Conservation (phyloP, 139 green algal genomes). For the Tetratostichococcus sp. region DNA sequence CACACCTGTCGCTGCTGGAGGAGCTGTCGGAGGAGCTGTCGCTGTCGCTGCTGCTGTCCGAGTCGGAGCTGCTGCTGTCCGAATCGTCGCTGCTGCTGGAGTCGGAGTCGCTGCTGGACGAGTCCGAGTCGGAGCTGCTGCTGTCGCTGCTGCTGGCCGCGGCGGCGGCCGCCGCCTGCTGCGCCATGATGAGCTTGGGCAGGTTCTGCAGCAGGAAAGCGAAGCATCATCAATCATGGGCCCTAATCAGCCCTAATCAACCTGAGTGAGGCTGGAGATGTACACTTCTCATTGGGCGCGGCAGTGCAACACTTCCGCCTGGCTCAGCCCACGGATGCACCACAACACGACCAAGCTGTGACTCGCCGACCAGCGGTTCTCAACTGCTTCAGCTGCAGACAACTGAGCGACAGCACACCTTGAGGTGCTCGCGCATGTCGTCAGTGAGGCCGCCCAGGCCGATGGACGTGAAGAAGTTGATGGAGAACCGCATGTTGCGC, state of each 20-base stretch:
- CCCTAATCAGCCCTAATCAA: no score
- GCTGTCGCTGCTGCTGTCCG: conserved; percentile 6
- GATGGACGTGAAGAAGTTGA: conserved; percentile 99
- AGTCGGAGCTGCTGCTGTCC: neutral
- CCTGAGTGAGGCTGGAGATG: no score
- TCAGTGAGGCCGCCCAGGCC: conserved; percentile 96
- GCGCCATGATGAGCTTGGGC: conserved; percentile 30
- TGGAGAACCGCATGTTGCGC: conserved; percentile 95
- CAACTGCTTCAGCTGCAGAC: no score
- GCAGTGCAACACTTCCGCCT: no score
- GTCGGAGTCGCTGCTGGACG: conserved; percentile 6
- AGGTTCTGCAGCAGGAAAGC: conserved; percentile 8
- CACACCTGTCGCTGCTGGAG: conserved; percentile 4
- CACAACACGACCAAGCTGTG: no score
- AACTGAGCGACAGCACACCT: conserved; percentile 13
- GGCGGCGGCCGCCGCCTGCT: conserved; percentile 21
- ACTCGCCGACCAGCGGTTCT: no score
- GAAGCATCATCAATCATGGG: neutral
- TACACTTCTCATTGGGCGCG: no score
- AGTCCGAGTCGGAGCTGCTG: neutral
- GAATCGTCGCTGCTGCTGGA: conserved; percentile 7
- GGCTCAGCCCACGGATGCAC: no score
- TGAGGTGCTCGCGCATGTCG: conserved; percentile 77
- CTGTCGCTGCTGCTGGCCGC: neutral
- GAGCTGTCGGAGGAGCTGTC: conserved; percentile 9